Conservation (phyloP, 176 grass and related monocot species). For the Eleusine indica region DNA sequence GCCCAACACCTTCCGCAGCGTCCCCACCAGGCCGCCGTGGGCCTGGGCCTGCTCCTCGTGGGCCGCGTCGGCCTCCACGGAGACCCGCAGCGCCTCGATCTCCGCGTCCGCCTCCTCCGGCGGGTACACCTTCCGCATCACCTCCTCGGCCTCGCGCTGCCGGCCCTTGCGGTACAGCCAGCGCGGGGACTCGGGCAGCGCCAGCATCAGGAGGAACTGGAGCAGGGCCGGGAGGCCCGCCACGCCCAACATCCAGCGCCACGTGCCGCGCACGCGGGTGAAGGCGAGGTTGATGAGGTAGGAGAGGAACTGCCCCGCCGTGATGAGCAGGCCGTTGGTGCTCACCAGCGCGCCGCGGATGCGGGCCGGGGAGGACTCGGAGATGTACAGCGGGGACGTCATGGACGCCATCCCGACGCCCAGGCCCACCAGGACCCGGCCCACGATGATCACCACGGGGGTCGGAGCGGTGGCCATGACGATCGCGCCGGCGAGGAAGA, state of each 20-base stretch:
- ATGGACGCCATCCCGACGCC: slow-evolving; percentile 94
- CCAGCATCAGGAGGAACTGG: slow-evolving; percentile 72
- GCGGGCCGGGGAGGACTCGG: slow-evolving; percentile 75
- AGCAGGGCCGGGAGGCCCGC: slow-evolving; percentile 69
- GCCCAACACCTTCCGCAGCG: slow-evolving; percentile 42
- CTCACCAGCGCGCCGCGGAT: slow-evolving; percentile 83
- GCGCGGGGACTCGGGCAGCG: slow-evolving; percentile 75
- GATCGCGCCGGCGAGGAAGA: slow-evolving; percentile 76
- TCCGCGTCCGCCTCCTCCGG: slow-evolving; percentile 56
- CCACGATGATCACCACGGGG: slow-evolving; percentile 55
- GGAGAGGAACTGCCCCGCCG: slow-evolving; percentile 81
- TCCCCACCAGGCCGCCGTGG: slow-evolving; percentile 53
- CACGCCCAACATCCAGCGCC: slow-evolving; percentile 93
- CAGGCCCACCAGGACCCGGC: slow-evolving; percentile 75
- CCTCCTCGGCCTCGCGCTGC: slow-evolving; percentile 59
- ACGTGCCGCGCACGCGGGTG: slow-evolving; percentile 77
- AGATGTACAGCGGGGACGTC: slow-evolving; percentile 89
- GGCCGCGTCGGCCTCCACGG: slow-evolving; percentile 59
- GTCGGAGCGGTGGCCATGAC: slow-evolving; percentile 77
- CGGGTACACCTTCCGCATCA: slow-evolving; percentile 60
- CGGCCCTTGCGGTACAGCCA: slow-evolving; percentile 82
- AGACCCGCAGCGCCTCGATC: slow-evolving; percentile 59
- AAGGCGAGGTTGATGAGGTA: slow-evolving; percentile 91
- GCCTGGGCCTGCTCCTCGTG: slow-evolving; percentile 46
- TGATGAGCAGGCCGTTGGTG: slow-evolving; percentile 86